These are phyloP conservation scores for Solanum chaucha DNA, from an alignment of 257 asterid species.

Conservation along the genomic window DNA sequence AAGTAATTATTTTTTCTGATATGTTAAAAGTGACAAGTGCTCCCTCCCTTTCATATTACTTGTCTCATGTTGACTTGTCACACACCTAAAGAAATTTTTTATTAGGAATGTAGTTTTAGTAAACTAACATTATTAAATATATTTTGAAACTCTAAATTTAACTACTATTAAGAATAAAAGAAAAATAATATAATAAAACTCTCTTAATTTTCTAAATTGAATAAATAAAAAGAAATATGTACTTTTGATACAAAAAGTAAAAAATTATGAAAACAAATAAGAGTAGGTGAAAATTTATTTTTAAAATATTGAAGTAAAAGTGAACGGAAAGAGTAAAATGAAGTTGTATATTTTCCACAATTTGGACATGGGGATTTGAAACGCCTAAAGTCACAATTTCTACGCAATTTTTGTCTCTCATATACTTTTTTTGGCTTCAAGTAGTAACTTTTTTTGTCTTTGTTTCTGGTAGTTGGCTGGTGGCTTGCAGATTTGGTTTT, in stretches of 20 bases:
- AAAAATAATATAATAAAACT: no score
- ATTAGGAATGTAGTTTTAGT: accelerated
- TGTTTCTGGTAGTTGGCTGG: background rate
- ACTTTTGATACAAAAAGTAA: background rate
- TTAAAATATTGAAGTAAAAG: background rate
- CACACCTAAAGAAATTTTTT: background rate
- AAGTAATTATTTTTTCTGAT: no score
- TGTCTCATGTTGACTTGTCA: background rate
- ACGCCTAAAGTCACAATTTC: background rate
- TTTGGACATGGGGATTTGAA: background rate
- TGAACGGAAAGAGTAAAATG: background rate
- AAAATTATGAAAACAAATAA: no score
- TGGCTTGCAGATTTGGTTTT: background rate
- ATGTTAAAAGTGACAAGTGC: background rate
- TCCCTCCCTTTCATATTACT: background rate
- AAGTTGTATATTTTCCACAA: background rate
- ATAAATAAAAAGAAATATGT: background rate
- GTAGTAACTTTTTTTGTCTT: background rate
- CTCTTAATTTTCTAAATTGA: no score
- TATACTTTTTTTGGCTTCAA: background rate
- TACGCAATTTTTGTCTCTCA: background rate
- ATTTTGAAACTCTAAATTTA: background rate
- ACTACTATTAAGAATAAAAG: no score
- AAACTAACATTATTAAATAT: no score
- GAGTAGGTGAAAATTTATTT: background rate